Evolutionary conservation across 2,329 filamentous ascomycete genomes (phyloP), one percentile per base, ranked within the genome.

Genomic region (Bimuria novae-zelandiae): DNA sequence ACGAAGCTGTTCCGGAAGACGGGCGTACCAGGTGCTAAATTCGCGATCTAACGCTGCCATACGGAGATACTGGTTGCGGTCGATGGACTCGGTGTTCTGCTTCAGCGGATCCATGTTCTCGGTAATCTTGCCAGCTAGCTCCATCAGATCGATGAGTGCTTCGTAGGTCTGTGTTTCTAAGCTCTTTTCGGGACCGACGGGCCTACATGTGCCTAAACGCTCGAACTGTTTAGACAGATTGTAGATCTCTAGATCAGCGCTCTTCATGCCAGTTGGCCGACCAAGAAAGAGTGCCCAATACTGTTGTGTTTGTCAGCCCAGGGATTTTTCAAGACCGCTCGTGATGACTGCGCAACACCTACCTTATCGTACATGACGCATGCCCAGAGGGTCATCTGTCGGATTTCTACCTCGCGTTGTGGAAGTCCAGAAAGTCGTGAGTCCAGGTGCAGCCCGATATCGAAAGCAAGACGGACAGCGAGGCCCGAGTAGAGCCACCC

Each of bases 231-330:
- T 79, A 0, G 79, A 74, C 3, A 81, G 61, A 19, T 79, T 65
- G 54, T 82, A 77, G 53, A 79, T 75, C 52, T 76, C 77, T 7
- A 83, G 72, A 53, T 83, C 81, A 41, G 80, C 73, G 43, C 71
- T 76, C 63, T 83, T 83, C 70, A 83, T 83, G 46, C 78, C 77
- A 1, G 80, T 78, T 1, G 81, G 81, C 10, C 81, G 72, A 8
- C 81, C 81, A 6, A 83, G 71, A 59, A 82, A 81, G n/a, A 83
- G 67, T 0, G 81, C 78, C 80, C 80, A 83, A 56, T 82, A 70
- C 49, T 33, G 30, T 64, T 70, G 27, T 10, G 29, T 41, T 41
- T 30, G 53, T 66, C 17, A 63, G 55, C 17, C 12, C 27, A 33
- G n/a, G 2, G 2, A 6, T 29, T 10, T 32, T 1, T n/a, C 17